Base-by-base conservation (phyloP, 805 yeast genomes). In the Candida nemodendra region DNA sequence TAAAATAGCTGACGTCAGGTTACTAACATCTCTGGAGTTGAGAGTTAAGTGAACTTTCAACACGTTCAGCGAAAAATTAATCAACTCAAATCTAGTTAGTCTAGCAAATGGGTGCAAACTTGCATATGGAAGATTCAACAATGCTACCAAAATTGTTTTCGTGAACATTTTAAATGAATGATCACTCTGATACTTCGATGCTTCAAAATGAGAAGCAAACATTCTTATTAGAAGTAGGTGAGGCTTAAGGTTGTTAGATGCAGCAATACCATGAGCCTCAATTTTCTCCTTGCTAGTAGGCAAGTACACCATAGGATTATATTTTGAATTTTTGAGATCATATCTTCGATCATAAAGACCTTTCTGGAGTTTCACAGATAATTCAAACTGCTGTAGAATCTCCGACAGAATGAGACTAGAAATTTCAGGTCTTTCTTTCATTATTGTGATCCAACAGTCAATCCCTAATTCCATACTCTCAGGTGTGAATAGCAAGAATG, bases 41-140 rank as follows among this genome's bases (percentile, higher is more conserved):
- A 78, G 68, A 39, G 69, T 68, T 30, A 59, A 49, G 54, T 84
- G 87, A 18, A 74, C 75, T 13, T 64, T 68, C 43, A 85, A 63
- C 2, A 89, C 70, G 32, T 81, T 83, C 36, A 84, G 64, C 0
- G 89, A 78, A 52, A 88, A 80, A 27, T 71, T 63, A 32, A 88
- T 68, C 47, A 91, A 60, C 56, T 87, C 95, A 54, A 84, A 84
- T 41, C 98, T 71, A 6, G 76, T 69, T 43, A 79, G 58, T 44
- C 97, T 72, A 0, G 96, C 78, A 56, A 79, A 79, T 8, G 97
- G 95, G 61, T 91, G 97, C 33, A 74, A 61, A 50, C 95, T 84
- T 3, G 93, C 96, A 27, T 54, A 49, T 4, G 59, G 51, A 27
- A 80, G 60, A 29, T 68, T 65, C 11, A 58, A 54, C 48, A 90